phyloP scores from a whole-genome alignment of 1,139 yeast species.

The Saccharomyces hybrid region DNA sequence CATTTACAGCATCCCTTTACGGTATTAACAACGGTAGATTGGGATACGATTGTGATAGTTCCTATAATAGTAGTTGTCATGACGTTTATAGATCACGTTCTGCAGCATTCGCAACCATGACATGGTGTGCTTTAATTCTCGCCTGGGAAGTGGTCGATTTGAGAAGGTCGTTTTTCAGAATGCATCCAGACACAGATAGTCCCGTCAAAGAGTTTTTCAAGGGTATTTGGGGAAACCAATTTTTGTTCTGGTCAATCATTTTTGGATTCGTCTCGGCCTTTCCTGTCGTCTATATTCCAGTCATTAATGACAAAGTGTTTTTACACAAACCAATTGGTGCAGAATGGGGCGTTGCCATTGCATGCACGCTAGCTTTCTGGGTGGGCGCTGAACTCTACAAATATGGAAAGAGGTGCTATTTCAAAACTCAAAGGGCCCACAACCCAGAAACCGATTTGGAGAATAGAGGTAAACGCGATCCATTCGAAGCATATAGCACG shows the following conservation, averaged over 20 bases:
- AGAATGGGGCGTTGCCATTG: conserved; percentile 80
- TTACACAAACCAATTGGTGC: conserved; percentile 65
- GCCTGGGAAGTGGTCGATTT: conserved; percentile 90
- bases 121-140: conserved; percentile 80
- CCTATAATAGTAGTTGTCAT: conserved; percentile 42
- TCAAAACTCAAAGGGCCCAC: conserved; percentile 34
- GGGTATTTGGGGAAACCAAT: conserved; percentile 69
- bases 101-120: conserved; percentile 74
- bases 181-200: conserved; percentile 61
- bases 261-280: conserved; percentile 65
- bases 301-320: conserved; percentile 70
- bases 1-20: conserved; percentile 59
- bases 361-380: conserved; percentile 53
- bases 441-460: conserved; percentile 63
- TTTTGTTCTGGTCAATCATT: conserved; percentile 76
- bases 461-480: conserved; percentile 41
- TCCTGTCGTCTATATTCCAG: conserved; percentile 85
- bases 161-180: conserved; percentile 62
- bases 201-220: conserved; percentile 51
- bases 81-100: conserved; percentile 75
- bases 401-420: conserved; percentile 53
- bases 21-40: conserved; percentile 61
- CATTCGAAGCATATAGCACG: conserved; percentile 48
- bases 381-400: conserved; percentile 61
- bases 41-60: conserved; percentile 57